Conservation (phyloP, 169 alveolate species). For the Plasmodium gonderi region DNA sequence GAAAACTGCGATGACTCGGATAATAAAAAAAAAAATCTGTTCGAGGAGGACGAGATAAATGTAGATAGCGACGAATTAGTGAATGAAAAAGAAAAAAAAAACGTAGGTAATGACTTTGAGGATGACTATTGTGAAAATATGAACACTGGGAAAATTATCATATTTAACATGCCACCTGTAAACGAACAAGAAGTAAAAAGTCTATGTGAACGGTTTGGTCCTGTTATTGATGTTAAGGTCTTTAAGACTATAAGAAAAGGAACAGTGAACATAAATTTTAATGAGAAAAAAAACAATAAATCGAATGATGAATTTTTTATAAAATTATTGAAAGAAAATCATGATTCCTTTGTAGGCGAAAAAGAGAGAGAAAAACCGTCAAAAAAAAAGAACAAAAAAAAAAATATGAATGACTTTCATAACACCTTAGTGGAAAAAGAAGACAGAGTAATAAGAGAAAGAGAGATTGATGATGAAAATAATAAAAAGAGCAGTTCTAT, state of each 20-base stretch:
- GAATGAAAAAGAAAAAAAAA: background rate
- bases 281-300: constrained; percentile 23
- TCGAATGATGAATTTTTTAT: constrained; percentile 56
- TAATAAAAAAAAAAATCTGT: background rate
- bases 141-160: constrained; percentile 73
- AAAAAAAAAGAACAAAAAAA: constrained; percentile 28
- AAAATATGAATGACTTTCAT: background rate
- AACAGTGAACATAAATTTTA: constrained; percentile 25
- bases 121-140: constrained; percentile 33
- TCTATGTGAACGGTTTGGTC: constrained; percentile 70
- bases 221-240: constrained; percentile 76
- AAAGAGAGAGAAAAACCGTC: background rate
- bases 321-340: constrained; percentile 47
- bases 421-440: background rate
- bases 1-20: background rate
- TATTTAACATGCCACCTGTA: constrained; percentile 70
- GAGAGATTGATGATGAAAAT: background rate
- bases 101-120: background rate
- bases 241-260: constrained; percentile 48
- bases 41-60: background rate
- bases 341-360: background rate
- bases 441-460: constrained; percentile 42
- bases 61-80: background rate
- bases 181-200: constrained; percentile 61
- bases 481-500: background rate